Percentiles rank a stretch among this genome's conserved stretches.
Evolutionary conservation across 805 yeast genomes (phyloP).

Genomic region (Ogataea methanolica): DNA sequence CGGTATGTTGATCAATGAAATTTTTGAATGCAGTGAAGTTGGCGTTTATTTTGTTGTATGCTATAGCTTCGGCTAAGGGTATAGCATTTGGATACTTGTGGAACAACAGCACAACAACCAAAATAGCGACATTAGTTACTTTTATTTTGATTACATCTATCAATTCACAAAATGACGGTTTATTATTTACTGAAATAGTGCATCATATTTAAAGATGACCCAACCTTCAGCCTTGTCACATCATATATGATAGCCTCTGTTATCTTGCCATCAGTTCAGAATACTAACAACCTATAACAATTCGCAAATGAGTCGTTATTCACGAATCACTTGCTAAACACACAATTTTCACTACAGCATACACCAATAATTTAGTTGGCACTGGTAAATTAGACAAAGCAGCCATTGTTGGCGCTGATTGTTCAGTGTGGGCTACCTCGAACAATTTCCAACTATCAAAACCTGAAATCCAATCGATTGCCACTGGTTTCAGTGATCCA

Average conservation of each 20-base stretch:
- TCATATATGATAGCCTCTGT: too few relatives aligned
- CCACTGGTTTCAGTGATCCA: conserved; percentile 77
- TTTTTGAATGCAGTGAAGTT: background rate
- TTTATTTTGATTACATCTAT: too few relatives aligned
- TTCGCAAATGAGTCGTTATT: background rate
- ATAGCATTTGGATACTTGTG: background rate
- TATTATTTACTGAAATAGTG: too few relatives aligned
- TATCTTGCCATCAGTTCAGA: too few relatives aligned
- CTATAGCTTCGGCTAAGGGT: background rate
- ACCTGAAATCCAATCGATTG: conserved; percentile 69
- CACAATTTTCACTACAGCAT: conserved; percentile 48
- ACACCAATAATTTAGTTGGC: conserved; percentile 87
- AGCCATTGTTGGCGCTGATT: conserved; percentile 89
- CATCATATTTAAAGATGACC: too few relatives aligned
- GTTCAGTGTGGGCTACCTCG: conserved; percentile 92
- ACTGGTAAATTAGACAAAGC: conserved; percentile 91
- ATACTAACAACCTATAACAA: background rate
- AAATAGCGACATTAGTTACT: too few relatives aligned
- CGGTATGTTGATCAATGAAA: conserved; percentile 21
- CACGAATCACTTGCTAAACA: background rate
- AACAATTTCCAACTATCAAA: conserved; percentile 60
- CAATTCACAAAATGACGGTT: too few relatives aligned
- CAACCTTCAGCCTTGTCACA: too few relatives aligned
- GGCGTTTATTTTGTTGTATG: too few relatives aligned
- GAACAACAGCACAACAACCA: too few relatives aligned